A percentile compares a stretch with the other conserved stretches of the same genome.
phyloP scores from a whole-genome alignment of 2,329 filamentous ascomycete genomes.

The Ophiocordyceps camponoti-rufipedis region DNA sequence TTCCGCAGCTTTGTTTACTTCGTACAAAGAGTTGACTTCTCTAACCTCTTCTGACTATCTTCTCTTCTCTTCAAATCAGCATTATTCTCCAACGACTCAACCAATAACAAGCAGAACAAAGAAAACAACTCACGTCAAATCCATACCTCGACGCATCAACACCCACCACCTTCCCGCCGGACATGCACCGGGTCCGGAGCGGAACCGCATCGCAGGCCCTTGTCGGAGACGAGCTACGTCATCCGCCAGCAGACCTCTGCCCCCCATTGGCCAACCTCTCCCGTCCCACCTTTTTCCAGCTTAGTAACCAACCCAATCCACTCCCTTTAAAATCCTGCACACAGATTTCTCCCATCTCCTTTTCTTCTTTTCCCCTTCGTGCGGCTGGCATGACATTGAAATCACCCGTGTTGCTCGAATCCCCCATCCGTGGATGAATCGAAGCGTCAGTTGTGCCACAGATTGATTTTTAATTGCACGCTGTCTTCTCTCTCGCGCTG shows the following conservation, averaged over 20 bases:
- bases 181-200: too few species aligned
- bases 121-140: too few species aligned
- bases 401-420: constrained; percentile 69
- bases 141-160: too few species aligned
- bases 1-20: constrained; percentile 16
- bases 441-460: constrained; percentile 67
- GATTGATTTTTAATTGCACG: constrained; percentile 64
- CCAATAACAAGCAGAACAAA: not conserved
- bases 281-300: too few species aligned
- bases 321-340: constrained; percentile 13
- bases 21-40: constrained; percentile 20
- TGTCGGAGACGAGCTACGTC: not conserved
- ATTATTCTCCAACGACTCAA: not conserved
- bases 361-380: constrained; percentile 51
- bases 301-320: not conserved
- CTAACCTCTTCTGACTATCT: constrained; percentile 21
- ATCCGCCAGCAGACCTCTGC: not conserved
- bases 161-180: too few species aligned
- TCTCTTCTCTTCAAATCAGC: constrained; percentile 13
- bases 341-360: constrained; percentile 20
- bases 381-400: constrained; percentile 57
- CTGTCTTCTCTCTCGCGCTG: constrained; percentile 31
- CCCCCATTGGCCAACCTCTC: not conserved
- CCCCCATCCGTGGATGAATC: constrained; percentile 33
- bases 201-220: too few species aligned